A percentile compares a stretch with the other conserved stretches of the same genome.
Evolutionary conservation across 2,329 filamentous ascomycete genomes (phyloP).

Genomic region (Teratosphaeria pseudoeucalypti): DNA sequence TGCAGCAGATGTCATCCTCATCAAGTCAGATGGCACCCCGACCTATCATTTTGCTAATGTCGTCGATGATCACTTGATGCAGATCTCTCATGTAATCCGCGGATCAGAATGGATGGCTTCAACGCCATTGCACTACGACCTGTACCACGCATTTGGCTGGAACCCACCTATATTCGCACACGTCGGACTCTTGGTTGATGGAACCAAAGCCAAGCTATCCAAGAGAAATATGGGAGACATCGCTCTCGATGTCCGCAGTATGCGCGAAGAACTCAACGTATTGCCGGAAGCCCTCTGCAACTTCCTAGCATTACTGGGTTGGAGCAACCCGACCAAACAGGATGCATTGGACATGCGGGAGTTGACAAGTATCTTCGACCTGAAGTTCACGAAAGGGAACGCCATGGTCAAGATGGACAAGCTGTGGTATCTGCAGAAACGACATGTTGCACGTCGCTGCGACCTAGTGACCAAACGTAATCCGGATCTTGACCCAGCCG

Average conservation of each 20-base stretch:
- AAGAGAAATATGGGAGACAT: constrained; percentile 53
- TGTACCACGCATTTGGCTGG: constrained; percentile 42
- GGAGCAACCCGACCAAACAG: constrained; percentile 59
- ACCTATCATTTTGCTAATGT: constrained; percentile 98
- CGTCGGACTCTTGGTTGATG: constrained; percentile 39
- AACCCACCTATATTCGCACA: constrained; percentile 38
- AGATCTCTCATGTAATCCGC: constrained; percentile 89
- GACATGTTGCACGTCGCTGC: constrained; percentile 48
- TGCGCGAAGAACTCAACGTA: constrained; percentile 46
- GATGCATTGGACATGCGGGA: constrained; percentile 63
- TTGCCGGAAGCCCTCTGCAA: constrained; percentile 60
- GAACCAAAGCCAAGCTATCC: constrained; percentile 48
- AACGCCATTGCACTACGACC: constrained; percentile 64
- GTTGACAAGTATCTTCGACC: constrained; percentile 63
- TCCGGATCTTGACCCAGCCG: background rate
- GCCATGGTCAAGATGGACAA: constrained; percentile 74
- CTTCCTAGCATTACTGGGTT: constrained; percentile 76
- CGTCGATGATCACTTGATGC: constrained; percentile 89
- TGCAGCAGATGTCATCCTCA: constrained; percentile 74
- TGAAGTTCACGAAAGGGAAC: constrained; percentile 87
- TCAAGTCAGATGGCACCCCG: constrained; percentile 85
- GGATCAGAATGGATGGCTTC: constrained; percentile 96
- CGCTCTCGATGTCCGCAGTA: constrained; percentile 49
- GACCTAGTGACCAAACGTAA: constrained; percentile 30
- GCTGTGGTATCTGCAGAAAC: constrained; percentile 66